Evolutionary conservation across 2,329 filamentous ascomycete genomes (phyloP).

Genomic region (Didymosphaeria variabile): DNA sequence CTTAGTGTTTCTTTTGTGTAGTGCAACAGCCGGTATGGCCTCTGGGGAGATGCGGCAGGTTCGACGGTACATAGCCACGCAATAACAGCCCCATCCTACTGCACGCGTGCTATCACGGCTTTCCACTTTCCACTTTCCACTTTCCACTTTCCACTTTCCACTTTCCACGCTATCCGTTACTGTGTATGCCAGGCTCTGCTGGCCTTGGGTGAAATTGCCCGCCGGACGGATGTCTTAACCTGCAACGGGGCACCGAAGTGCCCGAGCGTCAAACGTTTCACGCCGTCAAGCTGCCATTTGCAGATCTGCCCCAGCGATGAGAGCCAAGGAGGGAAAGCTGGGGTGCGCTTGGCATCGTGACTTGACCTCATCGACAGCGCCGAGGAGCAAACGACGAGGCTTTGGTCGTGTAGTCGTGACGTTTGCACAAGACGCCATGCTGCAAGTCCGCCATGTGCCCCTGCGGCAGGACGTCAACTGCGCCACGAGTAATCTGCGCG

Average conservation of each 20-base stretch:
- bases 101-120: too few relatives aligned
- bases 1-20: too few relatives aligned
- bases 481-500: constrained; percentile 11
- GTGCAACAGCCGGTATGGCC: too few relatives aligned
- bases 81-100: not conserved
- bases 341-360: constrained; percentile 15
- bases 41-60: not conserved
- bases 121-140: too few relatives aligned
- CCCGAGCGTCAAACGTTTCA: not conserved
- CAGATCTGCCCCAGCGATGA: not conserved
- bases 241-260: not conserved
- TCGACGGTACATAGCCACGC: not conserved
- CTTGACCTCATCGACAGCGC: constrained; percentile 13
- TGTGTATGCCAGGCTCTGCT: too few relatives aligned
- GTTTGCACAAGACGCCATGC: not conserved
- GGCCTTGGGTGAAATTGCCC: too few relatives aligned
- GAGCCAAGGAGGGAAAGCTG: not conserved
- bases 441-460: not conserved
- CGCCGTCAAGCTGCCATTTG: not conserved
- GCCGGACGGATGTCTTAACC: not conserved
- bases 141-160: too few relatives aligned
- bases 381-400: not conserved
- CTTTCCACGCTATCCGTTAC: too few relatives aligned
- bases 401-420: not conserved
- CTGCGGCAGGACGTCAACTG: constrained; percentile 7